Evolutionary conservation across 345 rosid genomes (phyloP).

Genomic region (Eucalyptus decipiens): DNA sequence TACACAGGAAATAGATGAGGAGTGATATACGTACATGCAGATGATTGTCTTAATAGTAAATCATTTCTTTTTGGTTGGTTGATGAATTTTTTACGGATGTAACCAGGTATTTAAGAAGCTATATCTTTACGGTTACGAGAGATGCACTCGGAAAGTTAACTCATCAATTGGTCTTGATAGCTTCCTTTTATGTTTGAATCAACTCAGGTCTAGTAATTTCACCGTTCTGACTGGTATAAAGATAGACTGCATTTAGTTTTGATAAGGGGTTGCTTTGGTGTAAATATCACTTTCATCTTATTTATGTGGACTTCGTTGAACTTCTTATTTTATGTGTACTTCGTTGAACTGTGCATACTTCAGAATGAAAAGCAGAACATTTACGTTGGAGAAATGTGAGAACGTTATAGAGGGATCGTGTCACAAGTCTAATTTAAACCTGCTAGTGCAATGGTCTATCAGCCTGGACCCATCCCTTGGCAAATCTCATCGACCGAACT

Average conservation of each 20-base stretch:
- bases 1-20: too few relatives aligned
- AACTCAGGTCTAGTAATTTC: background rate
- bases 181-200: background rate
- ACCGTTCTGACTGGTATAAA: background rate
- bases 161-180: background rate
- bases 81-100: background rate
- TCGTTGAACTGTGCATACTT: background rate
- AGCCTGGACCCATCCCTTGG: background rate
- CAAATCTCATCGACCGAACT: background rate
- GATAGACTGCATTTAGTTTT: background rate
- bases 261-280: background rate
- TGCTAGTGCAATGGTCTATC: background rate
- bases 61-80: background rate
- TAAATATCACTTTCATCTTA: background rate
- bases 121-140: background rate
- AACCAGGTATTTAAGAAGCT: background rate
- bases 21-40: background rate
- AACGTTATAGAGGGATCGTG: background rate
- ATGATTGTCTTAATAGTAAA: background rate
- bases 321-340: too few relatives aligned
- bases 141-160: background rate
- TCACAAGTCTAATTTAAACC: background rate
- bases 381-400: background rate
- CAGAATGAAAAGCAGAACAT: background rate
- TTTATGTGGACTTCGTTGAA: background rate